A percentile compares a stretch with the other conserved stretches of the same genome.
Conservation (phyloP, 257 asterid species). For the Mentha longifolia region DNA sequence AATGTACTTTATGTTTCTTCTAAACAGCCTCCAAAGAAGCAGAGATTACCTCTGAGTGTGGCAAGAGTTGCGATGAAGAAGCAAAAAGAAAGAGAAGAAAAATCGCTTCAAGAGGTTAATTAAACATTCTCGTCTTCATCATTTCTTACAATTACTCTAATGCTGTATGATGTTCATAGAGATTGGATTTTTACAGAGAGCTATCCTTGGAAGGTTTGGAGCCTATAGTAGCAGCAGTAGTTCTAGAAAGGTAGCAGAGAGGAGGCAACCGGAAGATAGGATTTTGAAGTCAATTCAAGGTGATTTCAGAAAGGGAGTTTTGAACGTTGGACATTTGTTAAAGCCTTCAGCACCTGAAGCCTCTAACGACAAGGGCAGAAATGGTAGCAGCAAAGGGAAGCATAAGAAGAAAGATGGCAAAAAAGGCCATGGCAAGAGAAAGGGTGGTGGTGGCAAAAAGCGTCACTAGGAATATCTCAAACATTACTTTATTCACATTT, state of each 20-base stretch:
- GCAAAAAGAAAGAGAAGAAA: conserved; percentile 79
- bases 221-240: conserved; percentile 44
- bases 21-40: conserved; percentile 73
- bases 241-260: conserved; percentile 44
- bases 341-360: conserved; percentile 54
- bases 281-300: conserved; percentile 73
- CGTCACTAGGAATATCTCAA: conserved; percentile 42
- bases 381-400: conserved; percentile 48
- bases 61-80: conserved; percentile 80
- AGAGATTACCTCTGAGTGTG: conserved; percentile 85
- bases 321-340: conserved; percentile 71
- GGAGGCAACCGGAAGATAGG: conserved; percentile 68
- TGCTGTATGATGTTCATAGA: conserved; percentile 4
- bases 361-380: conserved; percentile 31
- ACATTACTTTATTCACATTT: not conserved
- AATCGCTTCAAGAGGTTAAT: conserved; percentile 65
- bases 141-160: not conserved
- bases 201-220: conserved; percentile 68
- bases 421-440: conserved; percentile 56
- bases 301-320: conserved; percentile 79
- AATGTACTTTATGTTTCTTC: conserved; percentile 3
- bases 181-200: conserved; percentile 48
- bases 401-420: conserved; percentile 62
- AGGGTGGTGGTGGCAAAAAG: conserved; percentile 62
- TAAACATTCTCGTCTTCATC: conserved; percentile 7